These are phyloP conservation scores for Schizochytrium sp. DNA, from an alignment of 108 stramenopile genomes.

Conservation along the genomic window DNA sequence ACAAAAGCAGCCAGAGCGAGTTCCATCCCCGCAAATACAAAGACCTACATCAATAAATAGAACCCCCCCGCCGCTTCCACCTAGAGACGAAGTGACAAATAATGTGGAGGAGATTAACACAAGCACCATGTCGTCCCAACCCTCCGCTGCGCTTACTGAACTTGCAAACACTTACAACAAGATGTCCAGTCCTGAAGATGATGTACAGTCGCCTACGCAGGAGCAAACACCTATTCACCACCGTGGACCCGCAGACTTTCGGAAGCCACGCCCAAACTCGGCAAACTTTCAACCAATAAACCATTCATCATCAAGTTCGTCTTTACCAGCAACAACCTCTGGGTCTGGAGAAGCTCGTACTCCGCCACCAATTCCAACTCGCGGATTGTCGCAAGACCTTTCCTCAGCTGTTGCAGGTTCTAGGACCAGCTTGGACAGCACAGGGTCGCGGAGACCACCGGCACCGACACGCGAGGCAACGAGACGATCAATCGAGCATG, in stretches of 20 bases:
- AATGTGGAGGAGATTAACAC: not conserved
- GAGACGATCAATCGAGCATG: not conserved
- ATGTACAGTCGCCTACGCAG: not conserved
- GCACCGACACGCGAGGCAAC: not conserved
- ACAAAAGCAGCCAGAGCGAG: not conserved
- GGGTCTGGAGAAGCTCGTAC: not conserved
- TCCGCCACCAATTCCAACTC: slow-evolving; percentile 1
- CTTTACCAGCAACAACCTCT: not conserved
- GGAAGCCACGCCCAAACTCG: slow-evolving; percentile 41
- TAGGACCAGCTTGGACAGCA: not conserved
- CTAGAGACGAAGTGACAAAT: not conserved
- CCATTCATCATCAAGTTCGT: not conserved
- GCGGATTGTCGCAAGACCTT: not conserved
- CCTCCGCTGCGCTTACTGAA: not conserved
- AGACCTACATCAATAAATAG: not conserved
- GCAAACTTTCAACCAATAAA: slow-evolving; percentile 6
- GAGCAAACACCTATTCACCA: not conserved
- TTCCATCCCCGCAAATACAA: not conserved
- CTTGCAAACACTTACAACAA: not conserved
- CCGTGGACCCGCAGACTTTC: slow-evolving; percentile 25
- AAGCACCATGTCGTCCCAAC: not conserved
- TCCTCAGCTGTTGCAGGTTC: not conserved
- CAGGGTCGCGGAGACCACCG: not conserved
- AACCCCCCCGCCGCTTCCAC: slow-evolving; percentile 11
- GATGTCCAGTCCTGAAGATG: not conserved